These are phyloP conservation scores for Testicularia cyperi DNA, from an alignment of 1,284 basidiomycete species.

Conservation along the genomic window DNA sequence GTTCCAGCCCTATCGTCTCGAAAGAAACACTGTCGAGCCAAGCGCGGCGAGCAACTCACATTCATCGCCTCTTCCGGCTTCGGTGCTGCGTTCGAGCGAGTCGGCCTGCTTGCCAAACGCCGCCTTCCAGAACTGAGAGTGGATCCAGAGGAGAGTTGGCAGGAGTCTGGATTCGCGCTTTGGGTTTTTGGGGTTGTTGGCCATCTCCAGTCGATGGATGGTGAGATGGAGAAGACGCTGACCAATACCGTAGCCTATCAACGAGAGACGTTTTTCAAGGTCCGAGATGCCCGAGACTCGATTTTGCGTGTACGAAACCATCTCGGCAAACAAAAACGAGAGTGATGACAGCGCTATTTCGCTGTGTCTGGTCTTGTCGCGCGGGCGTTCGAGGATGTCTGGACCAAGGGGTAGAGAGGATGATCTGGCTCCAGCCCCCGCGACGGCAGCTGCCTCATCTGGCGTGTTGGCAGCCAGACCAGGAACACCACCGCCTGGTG, in stretches of 20 bases:
- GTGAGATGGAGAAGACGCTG: constrained; percentile 38
- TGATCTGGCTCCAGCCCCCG: neutral
- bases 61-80: constrained; percentile 78
- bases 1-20: neutral
- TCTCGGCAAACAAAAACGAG: constrained; percentile 51
- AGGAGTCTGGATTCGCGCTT: constrained; percentile 53
- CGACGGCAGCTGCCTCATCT: neutral
- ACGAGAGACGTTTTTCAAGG: constrained; percentile 66
- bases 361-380: constrained; percentile 38
- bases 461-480: too few species aligned
- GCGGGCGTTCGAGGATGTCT: constrained; percentile 52
- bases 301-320: constrained; percentile 77
- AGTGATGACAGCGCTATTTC: constrained; percentile 43
- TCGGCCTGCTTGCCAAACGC: constrained; percentile 92
- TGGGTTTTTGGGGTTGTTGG: constrained; percentile 44
- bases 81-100: constrained; percentile 90
- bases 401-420: too few species aligned
- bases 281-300: constrained; percentile 91
- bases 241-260: constrained; percentile 52
- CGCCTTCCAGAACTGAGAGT: constrained; percentile 79
- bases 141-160: constrained; percentile 54
- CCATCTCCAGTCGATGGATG: constrained; percentile 44
- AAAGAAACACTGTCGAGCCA: neutral
- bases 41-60: constrained; percentile 66
- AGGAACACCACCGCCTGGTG: too few species aligned